Conservation (phyloP, 179 eudicot genomes). For the Amaranthus tricolor region DNA sequence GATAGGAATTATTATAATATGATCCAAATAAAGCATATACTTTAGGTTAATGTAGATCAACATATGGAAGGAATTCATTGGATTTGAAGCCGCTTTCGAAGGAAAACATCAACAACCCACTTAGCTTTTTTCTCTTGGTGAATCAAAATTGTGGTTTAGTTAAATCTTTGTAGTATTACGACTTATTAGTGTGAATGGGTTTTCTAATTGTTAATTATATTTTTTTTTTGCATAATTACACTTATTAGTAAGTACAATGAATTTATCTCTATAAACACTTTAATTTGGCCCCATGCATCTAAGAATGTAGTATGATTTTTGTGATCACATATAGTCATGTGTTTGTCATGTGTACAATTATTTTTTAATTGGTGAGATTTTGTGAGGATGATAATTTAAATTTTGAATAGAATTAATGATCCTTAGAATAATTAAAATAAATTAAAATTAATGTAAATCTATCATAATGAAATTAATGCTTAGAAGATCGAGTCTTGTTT, state of each 20-base stretch:
- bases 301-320: no score
- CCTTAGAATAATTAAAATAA: no score
- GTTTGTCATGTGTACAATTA: no score
- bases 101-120: constrained; percentile 26
- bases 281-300: background rate
- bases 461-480: no score
- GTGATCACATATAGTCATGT: no score
- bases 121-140: background rate
- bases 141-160: constrained; percentile 9
- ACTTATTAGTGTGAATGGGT: background rate
- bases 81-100: constrained; percentile 16
- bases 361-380: no score
- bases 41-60: constrained; percentile 18
- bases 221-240: background rate
- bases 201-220: background rate
- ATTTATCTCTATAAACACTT: background rate
- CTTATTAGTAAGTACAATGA: background rate
- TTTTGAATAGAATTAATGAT: no score
- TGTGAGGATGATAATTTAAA: no score
- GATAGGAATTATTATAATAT: constrained; percentile 3
- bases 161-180: background rate
- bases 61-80: constrained; percentile 28
- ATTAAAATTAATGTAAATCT: no score
- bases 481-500: no score
- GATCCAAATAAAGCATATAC: constrained; percentile 15